These are phyloP conservation scores for Halenospora varia DNA, from an alignment of 495 filamentous ascomycete genomes.

Conservation along the genomic window DNA sequence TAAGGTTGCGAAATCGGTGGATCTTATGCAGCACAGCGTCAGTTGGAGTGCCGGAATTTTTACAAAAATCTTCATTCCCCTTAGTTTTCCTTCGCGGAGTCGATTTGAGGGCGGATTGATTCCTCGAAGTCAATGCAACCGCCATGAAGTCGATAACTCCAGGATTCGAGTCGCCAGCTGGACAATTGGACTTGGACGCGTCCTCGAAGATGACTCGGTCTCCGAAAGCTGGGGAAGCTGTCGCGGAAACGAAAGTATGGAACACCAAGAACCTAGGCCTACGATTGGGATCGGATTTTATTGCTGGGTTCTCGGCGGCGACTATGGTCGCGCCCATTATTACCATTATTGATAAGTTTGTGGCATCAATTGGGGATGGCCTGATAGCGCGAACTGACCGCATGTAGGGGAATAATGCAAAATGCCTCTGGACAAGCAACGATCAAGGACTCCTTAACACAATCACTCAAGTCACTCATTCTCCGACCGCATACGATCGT, in stretches of 20 bases:
- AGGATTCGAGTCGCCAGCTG: conserved; percentile 5
- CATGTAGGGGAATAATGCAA: conserved; percentile 81
- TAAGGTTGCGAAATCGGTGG: no score
- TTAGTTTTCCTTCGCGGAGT: no score
- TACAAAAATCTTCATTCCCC: no score
- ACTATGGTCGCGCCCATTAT: conserved; percentile 82
- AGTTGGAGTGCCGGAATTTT: no score
- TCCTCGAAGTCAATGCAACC: conserved; percentile 11
- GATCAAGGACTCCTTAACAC: conserved; percentile 62
- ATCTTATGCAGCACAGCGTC: no score
- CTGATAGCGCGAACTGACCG: conserved; percentile 24
- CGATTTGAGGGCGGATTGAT: no score
- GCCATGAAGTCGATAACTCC: conserved; percentile 11
- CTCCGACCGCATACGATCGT: conserved; percentile 66
- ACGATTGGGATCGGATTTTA: conserved; percentile 67
- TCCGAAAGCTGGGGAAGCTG: conserved; percentile 5
- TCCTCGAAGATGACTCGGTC: background rate
- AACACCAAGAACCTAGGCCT: conserved; percentile 70
- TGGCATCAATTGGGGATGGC: conserved; percentile 1
- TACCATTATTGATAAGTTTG: conserved; percentile 85
- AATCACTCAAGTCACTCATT: conserved; percentile 60
- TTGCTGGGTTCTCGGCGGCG: conserved; percentile 74
- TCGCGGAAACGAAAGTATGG: conserved; percentile 44
- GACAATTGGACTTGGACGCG: background rate
- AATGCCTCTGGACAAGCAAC: conserved; percentile 80